Evolutionary conservation across 1,284 basidiomycete genomes (phyloP).

Genomic region (Trametes sp.): DNA sequence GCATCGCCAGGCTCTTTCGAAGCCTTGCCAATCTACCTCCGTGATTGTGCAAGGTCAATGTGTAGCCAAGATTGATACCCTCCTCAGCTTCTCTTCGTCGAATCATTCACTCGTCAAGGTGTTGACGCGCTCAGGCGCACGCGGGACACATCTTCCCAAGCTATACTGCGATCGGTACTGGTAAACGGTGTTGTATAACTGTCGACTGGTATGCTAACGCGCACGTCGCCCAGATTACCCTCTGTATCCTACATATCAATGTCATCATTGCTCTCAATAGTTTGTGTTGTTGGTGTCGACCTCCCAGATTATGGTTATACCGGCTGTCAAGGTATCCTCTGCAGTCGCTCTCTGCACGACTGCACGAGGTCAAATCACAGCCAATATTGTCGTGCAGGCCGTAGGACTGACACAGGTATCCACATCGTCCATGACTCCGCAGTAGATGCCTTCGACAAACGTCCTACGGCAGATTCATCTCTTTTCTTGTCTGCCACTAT

Average conservation of each 20-base stretch:
- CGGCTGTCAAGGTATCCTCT: slow-evolving; percentile 32
- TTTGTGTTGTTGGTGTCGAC: no score
- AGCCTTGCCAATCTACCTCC: slow-evolving; percentile 55
- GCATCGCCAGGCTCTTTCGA: slow-evolving; percentile 64
- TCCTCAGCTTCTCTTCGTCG: slow-evolving; percentile 15
- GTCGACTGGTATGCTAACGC: neutral
- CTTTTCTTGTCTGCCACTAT: neutral
- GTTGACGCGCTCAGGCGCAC: slow-evolving; percentile 7
- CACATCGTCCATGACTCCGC: neutral
- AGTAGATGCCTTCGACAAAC: slow-evolving; percentile 18
- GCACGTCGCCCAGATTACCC: neutral
- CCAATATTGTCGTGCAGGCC: slow-evolving; percentile 22
- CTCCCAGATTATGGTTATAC: neutral
- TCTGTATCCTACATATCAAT: neutral
- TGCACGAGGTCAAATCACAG: slow-evolving; percentile 34
- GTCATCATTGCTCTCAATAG: neutral
- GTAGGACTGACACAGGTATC: slow-evolving; percentile 15
- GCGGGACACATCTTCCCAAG: slow-evolving; percentile 1
- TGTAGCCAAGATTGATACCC: slow-evolving; percentile 30
- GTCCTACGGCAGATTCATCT: slow-evolving; percentile 11
- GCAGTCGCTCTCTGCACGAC: slow-evolving; percentile 22
- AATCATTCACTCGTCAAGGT: slow-evolving; percentile 12
- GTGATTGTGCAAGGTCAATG: slow-evolving; percentile 37
- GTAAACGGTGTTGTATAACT: no score
- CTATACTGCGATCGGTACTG: no score